Base-by-base conservation (phyloP, 768 basidiomycete genomes). In the Lanmaoa pseudosensibilis region DNA sequence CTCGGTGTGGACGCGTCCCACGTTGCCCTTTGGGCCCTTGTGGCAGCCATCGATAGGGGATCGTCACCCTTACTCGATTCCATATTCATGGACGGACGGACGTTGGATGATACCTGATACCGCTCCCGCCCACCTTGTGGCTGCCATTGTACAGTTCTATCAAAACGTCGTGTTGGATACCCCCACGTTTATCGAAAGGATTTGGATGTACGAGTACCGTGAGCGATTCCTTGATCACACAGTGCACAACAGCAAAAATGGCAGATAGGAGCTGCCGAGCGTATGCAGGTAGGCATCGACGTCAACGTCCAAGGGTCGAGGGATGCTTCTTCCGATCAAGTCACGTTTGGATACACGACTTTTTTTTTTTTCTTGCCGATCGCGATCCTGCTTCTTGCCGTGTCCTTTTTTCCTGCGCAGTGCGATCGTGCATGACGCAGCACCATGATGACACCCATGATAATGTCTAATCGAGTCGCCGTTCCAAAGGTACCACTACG, bases 301-400 rank as follows among this genome's bases (percentile, higher is more conserved):
- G 13, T 52, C 43, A 21, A 46, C 21, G 49, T 46, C n/a, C 49
- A 30, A 58, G 57, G 58, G 58, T 54, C 58, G 41, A 58, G 48
- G 49, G 57, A 53, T 27, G 2, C 32, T 37, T 54, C 47, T 37
- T 23, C 25, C 46, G 58, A 59, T 59, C 46, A 41, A 46, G 19
- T 32, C 51, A 16, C 21, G 53, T 41, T 55, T 36, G 23, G 34
- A 55, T 55, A 55, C 15, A 55, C 25, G 51, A 54, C 51, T 57
- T 23, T 25, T 41, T 37, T 36, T 23, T 39, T 40, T 19, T 21
- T 60, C 34, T n/a, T n/a, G n/a, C 50, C 33, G 41, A 60, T 60
- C 53, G 15, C 25, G 15, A 34, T 25, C 11, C 15, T 46, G 21
- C 11, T 39, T 9, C 37, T 40, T 25, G 40, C 46, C 18, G 53